Evolutionary conservation across 2,329 filamentous ascomycete genomes (phyloP).

Genomic region (Coleophoma eucalyptorum): DNA sequence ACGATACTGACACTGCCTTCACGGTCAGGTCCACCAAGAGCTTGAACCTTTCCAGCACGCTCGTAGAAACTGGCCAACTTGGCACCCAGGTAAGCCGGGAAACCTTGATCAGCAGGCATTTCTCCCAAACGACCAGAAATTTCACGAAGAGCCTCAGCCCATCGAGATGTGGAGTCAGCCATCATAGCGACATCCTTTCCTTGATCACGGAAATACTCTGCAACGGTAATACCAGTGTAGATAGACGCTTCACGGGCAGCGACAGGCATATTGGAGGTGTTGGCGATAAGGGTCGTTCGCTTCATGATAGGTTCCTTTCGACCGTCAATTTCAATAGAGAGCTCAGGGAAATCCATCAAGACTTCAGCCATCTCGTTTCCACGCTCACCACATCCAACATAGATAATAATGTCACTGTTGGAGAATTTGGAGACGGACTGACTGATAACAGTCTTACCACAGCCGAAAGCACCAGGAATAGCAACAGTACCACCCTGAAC

Average conservation of each 20-base stretch:
- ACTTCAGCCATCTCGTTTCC: slow-evolving; percentile 99
- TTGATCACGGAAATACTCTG: slow-evolving; percentile 96
- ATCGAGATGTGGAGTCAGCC: slow-evolving; percentile 96
- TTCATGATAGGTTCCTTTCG: slow-evolving; percentile 99
- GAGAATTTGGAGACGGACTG: slow-evolving; percentile 99
- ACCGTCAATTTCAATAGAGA: slow-evolving; percentile 90
- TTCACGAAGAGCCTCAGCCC: slow-evolving; percentile 98
- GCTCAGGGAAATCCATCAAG: slow-evolving; percentile 98
- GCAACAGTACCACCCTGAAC: slow-evolving; percentile 97
- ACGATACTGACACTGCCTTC: slow-evolving; percentile 95
- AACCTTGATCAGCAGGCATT: slow-evolving; percentile 99
- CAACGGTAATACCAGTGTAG: slow-evolving; percentile 87
- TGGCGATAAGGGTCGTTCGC: slow-evolving; percentile 96
- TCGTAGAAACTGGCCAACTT: slow-evolving; percentile 99
- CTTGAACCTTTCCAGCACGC: slow-evolving; percentile 82
- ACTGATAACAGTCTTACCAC: slow-evolving; percentile 98
- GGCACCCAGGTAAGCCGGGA: slow-evolving; percentile 93
- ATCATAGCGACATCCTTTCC: slow-evolving; percentile 99
- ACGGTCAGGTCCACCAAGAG: slow-evolving; percentile 85
- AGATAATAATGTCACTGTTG: slow-evolving; percentile 98
- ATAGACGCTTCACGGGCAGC: slow-evolving; percentile 98
- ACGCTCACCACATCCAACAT: slow-evolving; percentile 87
- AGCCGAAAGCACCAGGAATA: slow-evolving; percentile 97
- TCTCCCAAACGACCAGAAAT: slow-evolving; percentile 97
- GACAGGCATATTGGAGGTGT: slow-evolving; percentile 99